A percentile compares a stretch with the other conserved stretches of the same genome.
Evolutionary conservation across 1,284 basidiomycete species (phyloP).

Genomic region (Ceratorhiza oryzae-sativae): DNA sequence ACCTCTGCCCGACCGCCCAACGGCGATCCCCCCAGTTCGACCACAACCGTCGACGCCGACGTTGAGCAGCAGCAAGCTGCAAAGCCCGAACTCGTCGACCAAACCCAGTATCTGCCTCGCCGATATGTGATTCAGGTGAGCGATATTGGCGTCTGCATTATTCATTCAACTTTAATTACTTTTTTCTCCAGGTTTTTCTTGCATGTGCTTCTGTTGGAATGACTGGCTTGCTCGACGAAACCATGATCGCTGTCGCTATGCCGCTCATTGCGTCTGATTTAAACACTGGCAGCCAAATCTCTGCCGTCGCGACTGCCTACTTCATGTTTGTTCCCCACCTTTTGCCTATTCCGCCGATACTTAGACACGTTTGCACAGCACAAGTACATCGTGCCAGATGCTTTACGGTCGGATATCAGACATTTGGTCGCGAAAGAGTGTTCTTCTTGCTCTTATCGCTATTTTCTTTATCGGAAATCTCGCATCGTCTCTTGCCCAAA

Average conservation of each 20-base stretch:
- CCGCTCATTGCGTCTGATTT: conserved; percentile 54
- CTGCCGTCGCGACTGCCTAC: conserved; percentile 52
- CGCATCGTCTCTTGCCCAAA: conserved; percentile 46
- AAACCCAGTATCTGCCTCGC: conserved; percentile 9
- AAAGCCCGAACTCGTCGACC: background rate
- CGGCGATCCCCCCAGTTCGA: background rate
- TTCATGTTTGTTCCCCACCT: conserved; percentile 42
- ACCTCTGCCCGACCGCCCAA: no score
- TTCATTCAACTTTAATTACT: background rate
- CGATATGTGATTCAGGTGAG: conserved; percentile 19
- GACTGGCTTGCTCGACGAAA: conserved; percentile 44
- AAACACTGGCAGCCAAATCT: conserved; percentile 49
- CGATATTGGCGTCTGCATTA: conserved; percentile 1
- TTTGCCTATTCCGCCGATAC: background rate
- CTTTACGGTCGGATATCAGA: conserved; percentile 56
- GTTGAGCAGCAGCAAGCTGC: conserved; percentile 3
- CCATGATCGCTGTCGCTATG: conserved; percentile 53
- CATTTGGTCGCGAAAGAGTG: conserved; percentile 55
- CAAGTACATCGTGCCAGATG: conserved; percentile 52
- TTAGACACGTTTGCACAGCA: conserved; percentile 16
- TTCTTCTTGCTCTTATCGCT: conserved; percentile 50
- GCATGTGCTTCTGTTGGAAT: conserved; percentile 7
- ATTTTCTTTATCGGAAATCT: conserved; percentile 52
- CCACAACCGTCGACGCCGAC: background rate
- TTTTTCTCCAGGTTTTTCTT: background rate